A percentile compares a stretch with the other conserved stretches of the same genome.
These are phyloP conservation scores for Geosmithia putterillii DNA, from an alignment of 2,329 filamentous ascomycete genomes.

Conservation along the genomic window DNA sequence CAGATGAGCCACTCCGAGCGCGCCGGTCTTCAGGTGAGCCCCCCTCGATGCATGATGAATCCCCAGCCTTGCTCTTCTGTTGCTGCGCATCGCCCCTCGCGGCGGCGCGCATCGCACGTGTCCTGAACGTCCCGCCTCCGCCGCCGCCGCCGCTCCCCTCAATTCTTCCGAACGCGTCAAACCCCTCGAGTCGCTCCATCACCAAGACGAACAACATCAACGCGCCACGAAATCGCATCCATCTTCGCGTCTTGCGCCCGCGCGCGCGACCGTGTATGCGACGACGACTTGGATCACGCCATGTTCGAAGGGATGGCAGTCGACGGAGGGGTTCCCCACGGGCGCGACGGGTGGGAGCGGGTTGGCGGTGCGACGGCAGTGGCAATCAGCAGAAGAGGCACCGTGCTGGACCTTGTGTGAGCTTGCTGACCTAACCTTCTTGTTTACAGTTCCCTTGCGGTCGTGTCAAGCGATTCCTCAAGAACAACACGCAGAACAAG, in stretches of 20 bases:
- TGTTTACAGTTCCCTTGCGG: slow-evolving; percentile 80
- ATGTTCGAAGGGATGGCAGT: neutral
- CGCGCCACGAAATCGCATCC: too few relatives aligned
- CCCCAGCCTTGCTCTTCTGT: neutral
- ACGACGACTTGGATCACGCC: neutral
- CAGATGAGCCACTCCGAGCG: slow-evolving; percentile 92
- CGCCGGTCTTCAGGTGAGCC: slow-evolving; percentile 88
- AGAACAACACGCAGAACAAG: slow-evolving; percentile 98
- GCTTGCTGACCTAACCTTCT: slow-evolving; percentile 8
- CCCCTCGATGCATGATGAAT: slow-evolving; percentile 6
- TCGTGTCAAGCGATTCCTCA: slow-evolving; percentile 99
- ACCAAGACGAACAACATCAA: neutral
- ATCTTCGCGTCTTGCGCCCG: neutral
- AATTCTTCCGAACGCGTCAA: slow-evolving; percentile 1
- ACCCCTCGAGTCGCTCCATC: neutral
- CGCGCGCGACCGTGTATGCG: neutral
- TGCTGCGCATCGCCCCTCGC: neutral
- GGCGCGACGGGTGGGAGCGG: too few relatives aligned
- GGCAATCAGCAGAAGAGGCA: neutral
- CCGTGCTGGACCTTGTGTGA: neutral
- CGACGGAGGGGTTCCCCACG: neutral
- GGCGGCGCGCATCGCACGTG: neutral
- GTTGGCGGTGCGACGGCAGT: neutral
- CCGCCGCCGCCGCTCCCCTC: neutral
- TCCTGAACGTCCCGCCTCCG: neutral